Evolutionary conservation across 495 filamentous ascomycete genomes (phyloP).

Genomic region (Aspergillus olivimuriae): DNA sequence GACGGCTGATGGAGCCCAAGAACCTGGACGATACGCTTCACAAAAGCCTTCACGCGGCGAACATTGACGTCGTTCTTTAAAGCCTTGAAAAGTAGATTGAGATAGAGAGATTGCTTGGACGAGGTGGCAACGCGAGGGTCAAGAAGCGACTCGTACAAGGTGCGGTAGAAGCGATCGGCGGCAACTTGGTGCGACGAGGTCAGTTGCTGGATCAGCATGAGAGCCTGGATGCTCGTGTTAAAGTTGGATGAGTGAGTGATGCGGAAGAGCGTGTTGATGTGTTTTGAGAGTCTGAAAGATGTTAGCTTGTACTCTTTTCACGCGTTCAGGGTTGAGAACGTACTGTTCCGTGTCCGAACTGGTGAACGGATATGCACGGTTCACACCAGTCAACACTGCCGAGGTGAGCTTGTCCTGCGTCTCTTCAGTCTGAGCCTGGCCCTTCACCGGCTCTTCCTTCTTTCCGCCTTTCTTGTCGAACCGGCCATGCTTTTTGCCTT

Average conservation of each 20-base stretch:
- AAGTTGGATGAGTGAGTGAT: slow-evolving; percentile 98
- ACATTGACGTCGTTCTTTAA: slow-evolving; percentile 82
- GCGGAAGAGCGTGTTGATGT: slow-evolving; percentile 87
- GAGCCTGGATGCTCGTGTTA: slow-evolving; percentile 93
- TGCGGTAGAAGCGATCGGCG: slow-evolving; percentile 87
- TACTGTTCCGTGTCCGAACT: slow-evolving; percentile 68
- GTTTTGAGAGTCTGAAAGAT: slow-evolving; percentile 60
- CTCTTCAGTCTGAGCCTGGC: slow-evolving; percentile 51
- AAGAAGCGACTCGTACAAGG: slow-evolving; percentile 88
- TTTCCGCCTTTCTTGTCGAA: slow-evolving; percentile 25
- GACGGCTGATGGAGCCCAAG: slow-evolving; percentile 80
- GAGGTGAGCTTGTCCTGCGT: slow-evolving; percentile 84
- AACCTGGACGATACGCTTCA: slow-evolving; percentile 88
- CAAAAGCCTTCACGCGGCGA: slow-evolving; percentile 88
- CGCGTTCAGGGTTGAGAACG: slow-evolving; percentile 17
- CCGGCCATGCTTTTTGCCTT: slow-evolving; percentile 22
- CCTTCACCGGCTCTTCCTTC: slow-evolving; percentile 49
- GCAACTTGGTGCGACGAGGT: slow-evolving; percentile 68
- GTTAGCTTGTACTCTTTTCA: slow-evolving; percentile 11
- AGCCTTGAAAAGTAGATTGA: slow-evolving; percentile 83
- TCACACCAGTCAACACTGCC: slow-evolving; percentile 85
- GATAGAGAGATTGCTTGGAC: slow-evolving; percentile 90
- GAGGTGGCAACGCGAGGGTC: slow-evolving; percentile 82
- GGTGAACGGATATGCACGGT: slow-evolving; percentile 90
- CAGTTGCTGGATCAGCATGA: slow-evolving; percentile 94